phyloP scores from a whole-genome alignment of 805 yeast genomes.

The Candida ovalis region DNA sequence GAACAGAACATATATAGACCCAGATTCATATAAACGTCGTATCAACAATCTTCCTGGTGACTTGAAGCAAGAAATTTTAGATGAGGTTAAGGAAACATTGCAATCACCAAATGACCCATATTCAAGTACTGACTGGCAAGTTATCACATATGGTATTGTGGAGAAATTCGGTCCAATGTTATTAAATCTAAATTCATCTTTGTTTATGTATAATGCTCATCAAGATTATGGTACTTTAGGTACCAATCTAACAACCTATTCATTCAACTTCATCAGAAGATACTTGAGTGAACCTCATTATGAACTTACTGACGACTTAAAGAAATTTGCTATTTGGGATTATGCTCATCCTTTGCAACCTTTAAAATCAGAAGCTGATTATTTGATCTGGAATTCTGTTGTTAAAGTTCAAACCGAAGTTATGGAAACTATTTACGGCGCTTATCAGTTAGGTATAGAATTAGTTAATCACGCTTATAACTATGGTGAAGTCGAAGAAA shows the following conservation, averaged over 20 bases:
- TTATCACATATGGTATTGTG: slow-evolving; percentile 43
- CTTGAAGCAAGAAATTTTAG: slow-evolving; percentile 33
- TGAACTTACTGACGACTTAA: slow-evolving; percentile 13
- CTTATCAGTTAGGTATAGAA: slow-evolving; percentile 30
- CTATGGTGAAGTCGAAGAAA: slow-evolving; percentile 7
- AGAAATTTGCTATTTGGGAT: slow-evolving; percentile 39
- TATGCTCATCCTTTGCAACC: slow-evolving; percentile 42
- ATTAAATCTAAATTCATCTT: slow-evolving; percentile 37
- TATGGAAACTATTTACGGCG: slow-evolving; percentile 33
- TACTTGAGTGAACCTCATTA: slow-evolving; percentile 30
- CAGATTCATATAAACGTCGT: slow-evolving; percentile 44
- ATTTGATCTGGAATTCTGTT: slow-evolving; percentile 46
- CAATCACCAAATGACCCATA: slow-evolving; percentile 35
- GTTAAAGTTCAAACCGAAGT: slow-evolving; percentile 38
- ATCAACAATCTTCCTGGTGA: slow-evolving; percentile 35
- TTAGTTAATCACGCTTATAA: slow-evolving; percentile 18
- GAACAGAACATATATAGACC: slow-evolving; percentile 44
- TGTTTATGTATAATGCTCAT: slow-evolving; percentile 17
- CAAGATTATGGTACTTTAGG: slow-evolving; percentile 15
- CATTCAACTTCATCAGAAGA: slow-evolving; percentile 44
- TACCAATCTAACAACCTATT: slow-evolving; percentile 36
- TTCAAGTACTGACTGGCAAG: slow-evolving; percentile 52
- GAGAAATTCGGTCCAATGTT: slow-evolving; percentile 52
- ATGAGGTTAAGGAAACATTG: slow-evolving; percentile 31
- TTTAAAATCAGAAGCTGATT: slow-evolving; percentile 39